Evolutionary conservation across 73 alveolate genomes (phyloP), one percentile per base, ranked within the genome.

Genomic region (Effrenium voratum): DNA sequence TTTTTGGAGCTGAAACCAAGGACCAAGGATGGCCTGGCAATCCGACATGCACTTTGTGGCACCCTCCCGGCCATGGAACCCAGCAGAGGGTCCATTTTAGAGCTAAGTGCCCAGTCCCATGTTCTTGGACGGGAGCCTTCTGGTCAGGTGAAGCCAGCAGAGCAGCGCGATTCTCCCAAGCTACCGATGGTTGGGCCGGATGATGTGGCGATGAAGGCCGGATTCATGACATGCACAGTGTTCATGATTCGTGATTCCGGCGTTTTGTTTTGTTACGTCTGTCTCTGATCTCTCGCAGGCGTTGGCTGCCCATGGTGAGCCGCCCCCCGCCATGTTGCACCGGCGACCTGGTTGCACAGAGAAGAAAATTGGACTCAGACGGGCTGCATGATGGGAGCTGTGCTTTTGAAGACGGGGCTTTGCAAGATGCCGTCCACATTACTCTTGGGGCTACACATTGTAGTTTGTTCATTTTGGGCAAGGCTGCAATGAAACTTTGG

Each of bases 131-230:
- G 8, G 44, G 73, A 70, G 36, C 68, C 52, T n/a, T 66, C 40
- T 63, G 83, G 30, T 1, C 30, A 36, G 77, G 72, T 38, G 41
- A 44, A 63, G 59, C 49, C 50, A 47, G 82, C 47, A 16, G 45
- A 66, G 55, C 22, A 13, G 72, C 46, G 2, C 16, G 38, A 30
- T 16, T 32, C 63, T 38, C 44, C 43, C n/a, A 76, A 90, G 19
- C 55, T 90, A 55, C 97, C 97, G 19, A 12, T 43, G 19, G 97
- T 45, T 22, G 75, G 77, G 36, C 97, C 97, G 12, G 97, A 90
- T 50, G 97, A 90, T 2, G 3, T 90, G 97, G 97, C 97, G 28
- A 90, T 90, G 97, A 90, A 90, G 97, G 97, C 38, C 13, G 40
- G 22, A 30, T 75, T 1, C n/a, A 34, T 38, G 36, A 4, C 47